Base-by-base conservation (phyloP, 208 protist genomes). In the Herpetomonas muscarum region DNA sequence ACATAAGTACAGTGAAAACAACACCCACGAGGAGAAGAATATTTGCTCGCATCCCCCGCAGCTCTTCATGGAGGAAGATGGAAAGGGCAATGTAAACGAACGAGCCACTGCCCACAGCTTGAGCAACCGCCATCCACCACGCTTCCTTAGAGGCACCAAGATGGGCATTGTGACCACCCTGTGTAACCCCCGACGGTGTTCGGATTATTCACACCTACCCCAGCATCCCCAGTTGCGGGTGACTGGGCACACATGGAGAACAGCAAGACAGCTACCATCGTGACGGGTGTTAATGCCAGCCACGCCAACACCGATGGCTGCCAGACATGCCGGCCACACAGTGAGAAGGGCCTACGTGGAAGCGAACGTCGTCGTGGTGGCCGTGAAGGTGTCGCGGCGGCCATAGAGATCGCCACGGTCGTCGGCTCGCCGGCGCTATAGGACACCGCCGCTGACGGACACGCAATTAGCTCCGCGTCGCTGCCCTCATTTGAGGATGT, bases 81-180 rank as follows among this genome's bases (percentile, higher is more conserved):
- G 53, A 69, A 0, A 89, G 53, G 0, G 64, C 76, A 9, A 86
- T 73, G 55, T 79, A 89, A 2, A 92, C 59, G 32, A 89, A 92
- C 1, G 80, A 87, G 26, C 85, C 85, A 50, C 70, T 80, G n/a
- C 73, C 80, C 19, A 86, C 36, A 5, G 77, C 71, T 48, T 85
- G 76, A 24, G 74, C 59, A 1, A 65, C 54, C 1, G 64, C 56
- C 36, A 75, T 48, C 30, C 12, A 31, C 37, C 37, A 3, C 25
- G 4, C 3, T n/a, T 37, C n/a, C n/a, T n/a, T n/a, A n/a, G n/a
- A n/a, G n/a, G 24, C 1, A 28, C 13, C 25, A 19, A 21, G 6
- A n/a, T n/a, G n/a, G n/a, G n/a, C n/a, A n/a, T n/a, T n/a, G n/a
- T n/a, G n/a, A n/a, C n/a, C n/a, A n/a, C n/a, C n/a, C n/a, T n/a